A percentile compares a stretch with the other conserved stretches of the same genome.
Evolutionary conservation across 306 rosid species (phyloP).

Genomic region (Cyclanthera cordifolia): DNA sequence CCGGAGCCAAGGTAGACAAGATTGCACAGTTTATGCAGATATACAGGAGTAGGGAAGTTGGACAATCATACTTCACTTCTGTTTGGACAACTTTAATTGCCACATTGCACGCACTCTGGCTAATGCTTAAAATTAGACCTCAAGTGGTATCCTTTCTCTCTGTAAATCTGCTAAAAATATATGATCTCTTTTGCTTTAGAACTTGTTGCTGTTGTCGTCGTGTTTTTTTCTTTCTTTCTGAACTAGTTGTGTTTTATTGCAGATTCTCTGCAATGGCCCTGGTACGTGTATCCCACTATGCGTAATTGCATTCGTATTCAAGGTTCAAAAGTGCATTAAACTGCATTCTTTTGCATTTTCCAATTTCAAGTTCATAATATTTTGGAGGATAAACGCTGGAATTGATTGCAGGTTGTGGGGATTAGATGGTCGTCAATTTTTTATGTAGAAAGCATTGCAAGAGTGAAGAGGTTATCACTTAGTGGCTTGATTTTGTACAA

Average conservation of each 20-base stretch:
- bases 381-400: slow-evolving; percentile 2
- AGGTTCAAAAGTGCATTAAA: slow-evolving; percentile 34
- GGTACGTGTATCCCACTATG: slow-evolving; percentile 92
- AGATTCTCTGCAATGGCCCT: slow-evolving; percentile 94
- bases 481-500: slow-evolving; percentile 85
- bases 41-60: slow-evolving; percentile 88
- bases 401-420: slow-evolving; percentile 43
- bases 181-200: neutral
- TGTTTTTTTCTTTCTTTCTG: neutral
- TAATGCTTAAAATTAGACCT: slow-evolving; percentile 76
- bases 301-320: slow-evolving; percentile 61
- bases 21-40: slow-evolving; percentile 64
- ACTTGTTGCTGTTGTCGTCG: neutral
- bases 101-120: slow-evolving; percentile 52
- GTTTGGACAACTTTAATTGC: slow-evolving; percentile 76
- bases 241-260: slow-evolving; percentile 14
- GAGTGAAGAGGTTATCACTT: slow-evolving; percentile 79
- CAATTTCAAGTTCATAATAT: neutral
- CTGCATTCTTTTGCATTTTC: neutral
- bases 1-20: slow-evolving; percentile 21
- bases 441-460: slow-evolving; percentile 91
- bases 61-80: slow-evolving; percentile 87
- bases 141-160: slow-evolving; percentile 58
- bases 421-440: slow-evolving; percentile 80
- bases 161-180: neutral